Evolutionary conservation across 2,329 filamentous ascomycete genomes (phyloP), one percentile per base, ranked within the genome.

Genomic region (Xylariaceae sp.): DNA sequence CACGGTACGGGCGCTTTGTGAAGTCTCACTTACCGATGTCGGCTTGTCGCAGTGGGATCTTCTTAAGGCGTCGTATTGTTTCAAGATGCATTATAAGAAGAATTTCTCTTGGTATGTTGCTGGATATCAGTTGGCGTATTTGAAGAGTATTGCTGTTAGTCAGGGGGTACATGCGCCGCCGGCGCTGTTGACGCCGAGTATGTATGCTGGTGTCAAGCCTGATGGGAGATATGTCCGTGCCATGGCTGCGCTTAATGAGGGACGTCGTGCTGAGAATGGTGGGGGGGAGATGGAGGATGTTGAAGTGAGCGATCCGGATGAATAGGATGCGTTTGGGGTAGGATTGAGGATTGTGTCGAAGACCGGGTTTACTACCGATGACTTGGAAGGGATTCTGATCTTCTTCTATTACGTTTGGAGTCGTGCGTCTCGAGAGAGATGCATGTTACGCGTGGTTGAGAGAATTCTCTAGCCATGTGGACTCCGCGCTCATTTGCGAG

Each of bases 51-150:
- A 64, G 2, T 85, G 80, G 81, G 73, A 75, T 2, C 68, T 81
- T 2, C 69, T 84, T 13, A 81, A 81, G 59, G 82, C 82, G 0
- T 82, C 80, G 1, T 72, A 72, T 2, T 70, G 75, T 2, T 83
- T 81, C 67, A 76, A 75, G 48, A 47, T 72, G n/a, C 74, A 71
- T 42, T 72, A 75, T 63, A 54, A 60, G 0, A 59, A 3, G 0
- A 60, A 54, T 0, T 78, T 83, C 55, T 67, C 74, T 1, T 84
- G 80, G 79, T 69, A 69, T 9, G 74, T 84, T 61, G 77, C 77
- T 0, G 81, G 81, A 0, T 71, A 69, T 1, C 80, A 84, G 66
- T 72, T 84, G 2, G 76, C 74, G 6, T 69, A 69, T 39, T 73
- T 84, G 59, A 84, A 84, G 65, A 74, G 75, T 47, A 8, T 69